Evolutionary conservation across 768 basidiomycete species (phyloP), one percentile per base, ranked within the genome.

Genomic region (Cystobasidium tubakii): DNA sequence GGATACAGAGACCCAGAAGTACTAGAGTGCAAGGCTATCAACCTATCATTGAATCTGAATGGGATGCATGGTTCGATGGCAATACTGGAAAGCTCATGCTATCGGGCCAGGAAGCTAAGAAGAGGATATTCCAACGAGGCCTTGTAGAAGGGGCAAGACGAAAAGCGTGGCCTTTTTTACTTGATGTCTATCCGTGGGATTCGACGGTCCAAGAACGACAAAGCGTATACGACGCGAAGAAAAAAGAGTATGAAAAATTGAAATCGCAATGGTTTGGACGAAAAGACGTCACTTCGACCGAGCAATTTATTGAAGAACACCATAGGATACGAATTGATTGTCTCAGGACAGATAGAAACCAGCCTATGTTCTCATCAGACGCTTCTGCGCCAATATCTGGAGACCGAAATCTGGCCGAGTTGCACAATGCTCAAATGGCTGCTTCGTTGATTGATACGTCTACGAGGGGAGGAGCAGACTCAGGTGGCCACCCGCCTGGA

Each of bases 331-430:
- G 43, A 66, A 96, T 99, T 72, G 96, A 98, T 80, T 98, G 96
- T 78, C 88, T 94, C 73, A 86, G 96, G 31, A 99, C 96, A 25
- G 96, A 99, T 81, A 86, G 96, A 43, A 89, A 85, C n/a, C 95
- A 98, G 77, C 88, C 91, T 4, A 84, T 97, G 69, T 98, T 96
- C 78, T 86, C 88, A 1, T 80, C 81, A 13, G 80, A 81, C 6
- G 74, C 77, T 0, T 76, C 74, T 1, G 55, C 66, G 57, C n/a
- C 69, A 13, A 71, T 65, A 21, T 65, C 63, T 6, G 63, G 63
- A 27, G 63, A 65, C 25, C 31, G 63, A 2, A 46, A 71, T n/a
- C 34, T 71, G 36, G 29, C 69, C 7, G 69, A 55, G 12, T 23
- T 71, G 17, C 33, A 36, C 27, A 57, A 65, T 27, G 71, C 54